Evolutionary conservation across 139 green algal species (phyloP), one percentile per base, ranked within the genome.

Genomic region (Edaphochlamys debaryana): DNA sequence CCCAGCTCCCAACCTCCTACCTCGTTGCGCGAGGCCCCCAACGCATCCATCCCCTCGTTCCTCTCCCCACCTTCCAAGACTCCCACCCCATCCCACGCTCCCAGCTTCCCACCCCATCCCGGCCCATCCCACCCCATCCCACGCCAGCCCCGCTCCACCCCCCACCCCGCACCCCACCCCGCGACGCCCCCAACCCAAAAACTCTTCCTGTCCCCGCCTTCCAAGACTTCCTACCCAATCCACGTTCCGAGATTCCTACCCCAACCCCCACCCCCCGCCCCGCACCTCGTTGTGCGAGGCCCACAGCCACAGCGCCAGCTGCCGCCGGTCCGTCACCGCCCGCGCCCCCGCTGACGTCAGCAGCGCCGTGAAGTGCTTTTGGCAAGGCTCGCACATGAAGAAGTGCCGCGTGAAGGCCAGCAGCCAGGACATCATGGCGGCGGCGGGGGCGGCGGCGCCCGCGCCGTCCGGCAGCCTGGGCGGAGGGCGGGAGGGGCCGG

Each of bases 301-400:
- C 95, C 95, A 98, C 48, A 96, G 71, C 95, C 95, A 98, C 32
- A 98, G 67, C 40, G 92, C 87, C 17, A 91, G 88, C 17, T 94
- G 86, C 4, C 63, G 42, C 1, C 42, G 62, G 63, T 67, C 42
- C 17, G 25, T 76, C 9, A 84, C 66, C 0, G 78, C 78, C 40
- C 36, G 36, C 29, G 78, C 78, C 34, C 64, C 78, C 7, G 78
- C 48, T 36, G 78, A 60, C 25, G 78, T 42, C 4, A 84, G 66
- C 15, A 84, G 58, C n/a, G 7, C 13, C n/a, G 62, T 50, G 27
- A 88, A 88, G 69, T 88, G 85, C 78, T 73, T 82, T 63, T 86
- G 78, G 64, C 85, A 88, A 29, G 70, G 74, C 38, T 69, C 69
- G 62, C 87, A 91, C 30, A 56, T 38, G 75, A 91, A 91, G 60